Base-by-base conservation (phyloP, 352 stramenopile species). In the Peronospora farinosa region DNA sequence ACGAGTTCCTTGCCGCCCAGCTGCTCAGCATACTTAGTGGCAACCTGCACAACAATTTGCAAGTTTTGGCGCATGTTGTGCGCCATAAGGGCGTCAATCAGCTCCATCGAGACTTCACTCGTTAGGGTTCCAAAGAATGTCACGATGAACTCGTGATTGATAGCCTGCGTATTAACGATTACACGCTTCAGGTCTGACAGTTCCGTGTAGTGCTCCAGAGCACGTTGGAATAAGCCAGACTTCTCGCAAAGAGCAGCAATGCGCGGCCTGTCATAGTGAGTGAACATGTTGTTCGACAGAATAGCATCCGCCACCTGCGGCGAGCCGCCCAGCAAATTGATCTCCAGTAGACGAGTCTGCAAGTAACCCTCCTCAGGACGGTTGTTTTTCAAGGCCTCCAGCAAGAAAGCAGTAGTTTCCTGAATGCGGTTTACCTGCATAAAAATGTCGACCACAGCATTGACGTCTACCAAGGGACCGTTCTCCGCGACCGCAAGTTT, bases 221-320 rank as follows among this genome's bases (percentile, higher is more conserved):
- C 97, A 50, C 96, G 92, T 80, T 99, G 96, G 84, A 97, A 98
- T 51, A 99, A 87, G 17, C 96, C 96, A 25, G 92, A 92, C 61
- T 97, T 95, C 78, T 99, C 97, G 50, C 95, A 99, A 23, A 99
- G 76, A 57, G 97, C 96, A 55, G 95, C 97, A 48, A 99, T 96
- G 62, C 98, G 94, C 33, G 90, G 72, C 43, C 92, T 82, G 72
- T 99, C 97, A 67, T 99, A 99, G 76, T 99, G 96, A 11, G 90
- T 96, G 62, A 99, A 97, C 78, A 99, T 99, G 68, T 98, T 97
- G 76, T 88, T 95, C 61, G 98, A 98, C 62, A 99, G 80, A 66
- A 99, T 99, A 15, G 97, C 96, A 72, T 99, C 97, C 9, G 96
- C 97, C 28, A 99, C 96, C 70, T 99, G 96, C 19, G 97, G 96